A percentile compares a stretch with the other conserved stretches of the same genome.
phyloP scores from a whole-genome alignment of 2,329 filamentous ascomycete genomes.

The Xylariaceae sp. region DNA sequence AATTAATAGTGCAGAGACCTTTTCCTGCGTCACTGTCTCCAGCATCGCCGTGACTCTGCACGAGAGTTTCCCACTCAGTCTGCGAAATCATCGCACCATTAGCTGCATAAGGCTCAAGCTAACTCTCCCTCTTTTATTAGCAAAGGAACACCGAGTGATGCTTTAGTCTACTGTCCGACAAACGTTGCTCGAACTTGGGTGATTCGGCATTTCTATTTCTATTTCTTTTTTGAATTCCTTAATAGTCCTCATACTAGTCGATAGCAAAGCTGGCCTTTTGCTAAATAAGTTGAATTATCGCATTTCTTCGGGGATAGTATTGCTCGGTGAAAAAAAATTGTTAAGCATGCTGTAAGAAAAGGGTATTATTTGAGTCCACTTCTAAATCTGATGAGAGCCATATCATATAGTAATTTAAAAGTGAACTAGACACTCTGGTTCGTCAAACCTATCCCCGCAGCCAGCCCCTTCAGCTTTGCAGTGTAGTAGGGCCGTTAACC shows the following conservation, averaged over 20 bases:
- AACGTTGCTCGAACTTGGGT: background rate
- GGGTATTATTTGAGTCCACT: slow-evolving; percentile 19
- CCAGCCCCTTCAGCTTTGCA: background rate
- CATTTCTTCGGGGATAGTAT: no score
- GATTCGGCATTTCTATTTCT: background rate
- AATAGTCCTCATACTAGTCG: background rate
- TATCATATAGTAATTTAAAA: slow-evolving; percentile 10
- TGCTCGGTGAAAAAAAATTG: background rate
- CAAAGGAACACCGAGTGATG: background rate
- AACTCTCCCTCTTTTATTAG: background rate
- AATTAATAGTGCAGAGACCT: no score
- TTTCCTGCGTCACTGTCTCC: no score
- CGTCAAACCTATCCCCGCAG: background rate
- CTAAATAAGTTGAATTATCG: background rate
- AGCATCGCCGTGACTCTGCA: no score
- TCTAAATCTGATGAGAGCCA: slow-evolving; percentile 12
- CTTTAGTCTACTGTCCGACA: background rate
- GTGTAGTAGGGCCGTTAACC: no score
- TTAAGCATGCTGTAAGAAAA: background rate
- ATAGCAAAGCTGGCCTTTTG: background rate
- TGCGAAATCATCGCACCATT: no score
- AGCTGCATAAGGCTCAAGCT: no score
- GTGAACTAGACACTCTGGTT: background rate
- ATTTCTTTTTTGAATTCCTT: no score
- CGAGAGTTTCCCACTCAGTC: no score